A percentile compares a stretch with the other conserved stretches of the same genome.
Conservation (phyloP, 192 early-diverging fungal genomes). For the Dimargaris xerosporica region DNA sequence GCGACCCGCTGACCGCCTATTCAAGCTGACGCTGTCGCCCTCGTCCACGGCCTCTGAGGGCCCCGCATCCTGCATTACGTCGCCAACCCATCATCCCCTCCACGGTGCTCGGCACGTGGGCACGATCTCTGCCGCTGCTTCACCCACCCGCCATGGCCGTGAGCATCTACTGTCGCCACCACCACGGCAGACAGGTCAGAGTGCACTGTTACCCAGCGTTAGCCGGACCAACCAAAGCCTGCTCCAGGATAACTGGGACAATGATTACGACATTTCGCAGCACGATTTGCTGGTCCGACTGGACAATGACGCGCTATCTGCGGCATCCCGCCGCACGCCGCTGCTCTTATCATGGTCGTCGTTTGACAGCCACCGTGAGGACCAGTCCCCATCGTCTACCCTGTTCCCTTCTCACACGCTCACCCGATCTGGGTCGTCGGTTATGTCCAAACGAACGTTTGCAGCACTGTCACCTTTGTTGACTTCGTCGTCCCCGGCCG, state of each 20-base stretch:
- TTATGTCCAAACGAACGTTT: too few relatives aligned
- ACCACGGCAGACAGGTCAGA: neutral
- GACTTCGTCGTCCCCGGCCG: too few relatives aligned
- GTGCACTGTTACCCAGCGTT: neutral
- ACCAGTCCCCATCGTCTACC: too few relatives aligned
- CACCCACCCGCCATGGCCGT: neutral
- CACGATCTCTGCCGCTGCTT: neutral
- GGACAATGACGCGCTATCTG: neutral
- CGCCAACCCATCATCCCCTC: neutral
- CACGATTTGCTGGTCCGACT: neutral
- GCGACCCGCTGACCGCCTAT: neutral
- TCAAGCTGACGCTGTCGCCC: neutral
- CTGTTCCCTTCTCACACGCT: too few relatives aligned
- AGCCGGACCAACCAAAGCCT: neutral
- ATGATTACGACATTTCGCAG: neutral
- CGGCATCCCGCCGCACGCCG: too few relatives aligned
- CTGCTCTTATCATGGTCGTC: too few relatives aligned
- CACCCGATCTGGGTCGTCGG: too few relatives aligned
- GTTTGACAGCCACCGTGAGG: too few relatives aligned
- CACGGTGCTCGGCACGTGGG: neutral
- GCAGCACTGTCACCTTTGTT: too few relatives aligned
- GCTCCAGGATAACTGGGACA: slow-evolving; percentile 8
- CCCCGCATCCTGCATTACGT: neutral
- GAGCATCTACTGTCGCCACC: neutral
- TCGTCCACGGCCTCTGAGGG: neutral